Evolutionary conservation across 768 basidiomycete species (phyloP), one percentile per base, ranked within the genome.

Genomic region (Phanerochaete carnosa): DNA sequence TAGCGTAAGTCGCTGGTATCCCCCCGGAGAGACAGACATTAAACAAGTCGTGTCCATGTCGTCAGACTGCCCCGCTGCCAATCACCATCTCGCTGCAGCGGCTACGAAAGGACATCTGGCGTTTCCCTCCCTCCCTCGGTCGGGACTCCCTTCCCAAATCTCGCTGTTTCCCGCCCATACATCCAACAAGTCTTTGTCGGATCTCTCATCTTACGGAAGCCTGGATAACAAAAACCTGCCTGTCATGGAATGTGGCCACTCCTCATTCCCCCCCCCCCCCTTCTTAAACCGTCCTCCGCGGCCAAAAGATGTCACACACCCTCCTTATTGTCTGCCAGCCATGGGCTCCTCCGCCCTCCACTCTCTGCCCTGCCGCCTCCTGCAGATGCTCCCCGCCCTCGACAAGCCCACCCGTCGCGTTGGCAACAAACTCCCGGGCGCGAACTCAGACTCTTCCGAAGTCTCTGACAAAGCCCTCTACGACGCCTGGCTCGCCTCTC

Each of bases 401-500:
- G 35, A 46, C 30, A 43, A 15, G 12, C 32, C 33, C 35, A 35
- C 49, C 23, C 37, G 58, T 29, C 29, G 45, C 37, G 43, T n/a
- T 43, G 30, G 35, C 50, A 52, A 53, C 47, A n/a, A 39, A 30
- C 43, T 11, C 15, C 52, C 13, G 26, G 22, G 53, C 50, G 13
- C n/a, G n/a, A 8, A 33, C 39, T n/a, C 39, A 43, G 39, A 43
- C 4, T 19, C 6, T 9, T 9, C 30, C 47, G 22, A 29, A 23
- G 30, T 16, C 45, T 25, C 61, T 66, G 1, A 43, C 39, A 9
- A 8, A 9, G 39, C 19, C 39, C 57, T 72, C 60, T 70, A 69
- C 45, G 53, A 64, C 26, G 63, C 59, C 22, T 73, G 72, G 72
- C 64, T 71, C 13, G 66, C 72, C 22, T 73, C 72, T 32, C 62